Evolutionary conservation across 768 basidiomycete genomes (phyloP).

Genomic region (Boletus tomentosulus): DNA sequence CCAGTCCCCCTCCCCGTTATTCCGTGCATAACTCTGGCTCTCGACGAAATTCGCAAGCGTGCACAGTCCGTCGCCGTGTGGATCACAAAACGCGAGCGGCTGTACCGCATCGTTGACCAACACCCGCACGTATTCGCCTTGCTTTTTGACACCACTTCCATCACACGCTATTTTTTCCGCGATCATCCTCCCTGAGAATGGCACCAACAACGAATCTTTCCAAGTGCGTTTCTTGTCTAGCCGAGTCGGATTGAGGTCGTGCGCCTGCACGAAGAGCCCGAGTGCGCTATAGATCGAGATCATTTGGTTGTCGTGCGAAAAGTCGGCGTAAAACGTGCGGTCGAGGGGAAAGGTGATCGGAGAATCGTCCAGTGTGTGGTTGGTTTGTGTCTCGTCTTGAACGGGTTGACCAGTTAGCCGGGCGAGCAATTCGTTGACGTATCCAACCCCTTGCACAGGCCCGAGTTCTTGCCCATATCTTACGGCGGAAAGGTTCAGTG

Average conservation of each 20-base stretch:
- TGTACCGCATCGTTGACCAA: conserved; percentile 71
- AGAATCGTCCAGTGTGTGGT: conserved; percentile 61
- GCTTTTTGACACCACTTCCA: conserved; percentile 1
- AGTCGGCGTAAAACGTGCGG: conserved; percentile 68
- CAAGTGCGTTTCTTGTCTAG: conserved; percentile 31
- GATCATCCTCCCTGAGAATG: conserved; percentile 69
- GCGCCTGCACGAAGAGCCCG: conserved; percentile 46
- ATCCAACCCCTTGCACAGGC: conserved; percentile 77
- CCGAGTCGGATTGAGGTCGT: conserved; percentile 4
- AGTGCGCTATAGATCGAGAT: conserved; percentile 62
- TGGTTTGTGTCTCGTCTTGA: conserved; percentile 69
- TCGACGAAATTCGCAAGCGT: conserved; percentile 56
- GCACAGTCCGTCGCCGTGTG: conserved; percentile 53
- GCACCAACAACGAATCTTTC: conserved; percentile 46
- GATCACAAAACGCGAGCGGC: conserved; percentile 55
- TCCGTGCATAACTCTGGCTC: conserved; percentile 63
- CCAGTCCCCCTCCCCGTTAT: conserved; percentile 40
- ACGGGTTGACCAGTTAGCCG: conserved; percentile 63
- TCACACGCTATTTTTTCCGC: conserved; percentile 60
- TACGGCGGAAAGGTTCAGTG: background rate
- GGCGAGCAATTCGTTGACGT: conserved; percentile 80
- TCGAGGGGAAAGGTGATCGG: conserved; percentile 69
- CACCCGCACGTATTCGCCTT: conserved; percentile 55
- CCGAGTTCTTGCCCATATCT: conserved; percentile 70
- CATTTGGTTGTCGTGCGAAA: conserved; percentile 84